These are phyloP conservation scores for Obelidium mucronatum DNA, from an alignment of 192 early-diverging fungal genomes.

Conservation along the genomic window DNA sequence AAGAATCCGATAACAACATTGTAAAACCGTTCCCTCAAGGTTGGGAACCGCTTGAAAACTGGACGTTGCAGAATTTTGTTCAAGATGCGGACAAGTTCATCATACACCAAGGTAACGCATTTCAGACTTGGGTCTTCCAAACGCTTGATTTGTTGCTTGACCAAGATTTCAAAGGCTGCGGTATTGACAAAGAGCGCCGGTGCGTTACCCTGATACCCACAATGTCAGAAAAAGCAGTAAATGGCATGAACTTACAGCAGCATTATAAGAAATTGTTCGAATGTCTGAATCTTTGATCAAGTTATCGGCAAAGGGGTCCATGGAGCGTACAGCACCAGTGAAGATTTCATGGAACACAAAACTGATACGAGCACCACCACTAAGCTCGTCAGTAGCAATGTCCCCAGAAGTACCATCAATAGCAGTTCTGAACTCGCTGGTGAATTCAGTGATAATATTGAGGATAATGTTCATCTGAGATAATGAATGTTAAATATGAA, in stretches of 20 bases:
- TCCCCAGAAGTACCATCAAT: conserved; percentile 97
- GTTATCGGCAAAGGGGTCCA: conserved; percentile 99
- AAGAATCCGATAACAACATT: conserved; percentile 92
- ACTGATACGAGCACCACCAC: conserved; percentile 97
- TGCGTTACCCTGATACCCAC: conserved; percentile 77
- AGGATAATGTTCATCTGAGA: conserved; percentile 86
- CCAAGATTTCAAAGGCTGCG: conserved; percentile 95
- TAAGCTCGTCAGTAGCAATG: conserved; percentile 92
- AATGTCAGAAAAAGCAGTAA: conserved; percentile 11
- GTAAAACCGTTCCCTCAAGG: conserved; percentile 92
- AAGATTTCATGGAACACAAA: conserved; percentile 99
- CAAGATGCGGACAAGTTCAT: conserved; percentile 96
- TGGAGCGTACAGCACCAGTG: conserved; percentile 85
- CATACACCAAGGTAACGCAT: conserved; percentile 96
- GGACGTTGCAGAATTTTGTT: conserved; percentile 90
- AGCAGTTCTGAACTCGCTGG: conserved; percentile 93
- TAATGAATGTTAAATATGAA: conserved; percentile 23
- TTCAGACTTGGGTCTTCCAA: conserved; percentile 98
- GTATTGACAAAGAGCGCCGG: conserved; percentile 98
- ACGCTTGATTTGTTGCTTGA: conserved; percentile 98
- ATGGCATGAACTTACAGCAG: conserved; percentile 63
- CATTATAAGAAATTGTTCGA: conserved; percentile 97
- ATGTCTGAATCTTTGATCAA: conserved; percentile 99
- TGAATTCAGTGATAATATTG: conserved; percentile 99
- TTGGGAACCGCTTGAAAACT: conserved; percentile 97